A percentile compares a stretch with the other conserved stretches of the same genome.
Evolutionary conservation across 805 yeast genomes (phyloP).

Genomic region (Hanseniaspora singularis): DNA sequence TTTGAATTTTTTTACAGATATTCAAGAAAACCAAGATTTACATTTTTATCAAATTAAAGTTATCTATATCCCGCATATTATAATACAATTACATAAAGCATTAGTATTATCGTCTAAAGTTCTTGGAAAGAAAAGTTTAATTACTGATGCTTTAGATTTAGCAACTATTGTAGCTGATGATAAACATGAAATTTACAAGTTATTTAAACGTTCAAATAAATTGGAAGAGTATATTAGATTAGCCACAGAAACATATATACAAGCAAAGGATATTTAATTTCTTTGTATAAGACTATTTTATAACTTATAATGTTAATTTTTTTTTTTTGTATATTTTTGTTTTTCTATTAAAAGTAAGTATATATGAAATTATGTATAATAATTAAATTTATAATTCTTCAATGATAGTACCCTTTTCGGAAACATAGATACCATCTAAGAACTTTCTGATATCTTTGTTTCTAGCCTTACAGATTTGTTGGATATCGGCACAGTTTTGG

Average conservation of each 20-base stretch:
- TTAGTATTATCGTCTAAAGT: slow-evolving; percentile 34
- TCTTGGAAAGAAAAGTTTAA: slow-evolving; percentile 33
- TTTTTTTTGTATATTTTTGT: neutral
- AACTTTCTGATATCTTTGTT: slow-evolving; percentile 99
- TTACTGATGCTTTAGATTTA: slow-evolving; percentile 46
- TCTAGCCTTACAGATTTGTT: slow-evolving; percentile 96
- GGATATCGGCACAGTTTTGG: slow-evolving; percentile 96
- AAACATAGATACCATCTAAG: slow-evolving; percentile 99
- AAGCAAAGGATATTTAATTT: neutral
- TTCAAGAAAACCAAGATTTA: slow-evolving; percentile 24
- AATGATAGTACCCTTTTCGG: slow-evolving; percentile 81
- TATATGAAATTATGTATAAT: neutral
- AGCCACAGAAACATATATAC: slow-evolving; percentile 37
- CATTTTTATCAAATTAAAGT: slow-evolving; percentile 44
- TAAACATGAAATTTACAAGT: slow-evolving; percentile 42
- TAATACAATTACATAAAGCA: slow-evolving; percentile 54
- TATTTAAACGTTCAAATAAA: slow-evolving; percentile 48
- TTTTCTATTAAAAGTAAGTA: neutral
- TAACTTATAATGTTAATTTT: neutral
- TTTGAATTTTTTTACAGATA: slow-evolving; percentile 1
- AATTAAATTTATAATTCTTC: slow-evolving; percentile 38
- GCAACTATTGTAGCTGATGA: slow-evolving; percentile 60
- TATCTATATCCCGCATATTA: slow-evolving; percentile 59
- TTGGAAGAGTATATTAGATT: slow-evolving; percentile 41
- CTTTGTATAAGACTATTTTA: neutral